Evolutionary conservation across 2,329 filamentous ascomycete genomes (phyloP).

Genomic region (Thyridium curvatum): DNA sequence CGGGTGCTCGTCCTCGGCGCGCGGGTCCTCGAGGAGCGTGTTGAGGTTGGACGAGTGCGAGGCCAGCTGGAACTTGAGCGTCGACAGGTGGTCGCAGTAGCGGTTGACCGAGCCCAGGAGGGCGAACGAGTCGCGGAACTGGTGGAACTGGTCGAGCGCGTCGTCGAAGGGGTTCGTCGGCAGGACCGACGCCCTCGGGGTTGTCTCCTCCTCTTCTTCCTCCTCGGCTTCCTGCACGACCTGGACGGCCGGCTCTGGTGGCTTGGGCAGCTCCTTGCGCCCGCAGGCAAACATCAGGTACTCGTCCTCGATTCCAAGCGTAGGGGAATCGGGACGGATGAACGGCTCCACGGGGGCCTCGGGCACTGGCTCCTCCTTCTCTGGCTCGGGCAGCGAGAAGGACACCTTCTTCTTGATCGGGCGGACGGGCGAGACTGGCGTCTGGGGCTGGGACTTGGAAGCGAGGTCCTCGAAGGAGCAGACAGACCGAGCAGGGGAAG

Average conservation of each 20-base stretch:
- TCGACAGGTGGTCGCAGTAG: slow-evolving; percentile 40
- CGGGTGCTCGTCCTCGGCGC: slow-evolving; percentile 9
- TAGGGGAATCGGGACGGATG: slow-evolving; percentile 54
- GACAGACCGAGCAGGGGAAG: slow-evolving; percentile 40
- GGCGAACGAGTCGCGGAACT: slow-evolving; percentile 21
- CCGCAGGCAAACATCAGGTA: slow-evolving; percentile 19
- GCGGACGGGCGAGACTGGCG: slow-evolving; percentile 3
- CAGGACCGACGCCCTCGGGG: slow-evolving; percentile 5
- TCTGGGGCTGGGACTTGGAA: slow-evolving; percentile 11
- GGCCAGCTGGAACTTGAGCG: slow-evolving; percentile 40
- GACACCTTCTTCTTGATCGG: slow-evolving; percentile 35
- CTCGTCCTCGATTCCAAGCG: slow-evolving; percentile 47
- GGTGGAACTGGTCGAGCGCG: slow-evolving; percentile 6
- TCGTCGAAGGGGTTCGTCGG: slow-evolving; percentile 6
- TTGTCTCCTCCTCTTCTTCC: slow-evolving; percentile 7
- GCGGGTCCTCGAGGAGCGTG: slow-evolving; percentile 21
- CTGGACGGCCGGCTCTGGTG: slow-evolving; percentile 13
- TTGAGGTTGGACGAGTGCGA: slow-evolving; percentile 42
- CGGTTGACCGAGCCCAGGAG: slow-evolving; percentile 39
- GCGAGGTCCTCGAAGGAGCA: slow-evolving; percentile 27
- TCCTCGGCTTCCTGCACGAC: slow-evolving; percentile 9
- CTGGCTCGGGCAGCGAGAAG: slow-evolving; percentile 29
- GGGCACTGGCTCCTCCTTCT: slow-evolving; percentile 21
- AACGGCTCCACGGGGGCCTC: slow-evolving; percentile 35
- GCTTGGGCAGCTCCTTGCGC: slow-evolving; percentile 17